Conservation (phyloP, 345 rosid genomes). For the Citrus glauca region DNA sequence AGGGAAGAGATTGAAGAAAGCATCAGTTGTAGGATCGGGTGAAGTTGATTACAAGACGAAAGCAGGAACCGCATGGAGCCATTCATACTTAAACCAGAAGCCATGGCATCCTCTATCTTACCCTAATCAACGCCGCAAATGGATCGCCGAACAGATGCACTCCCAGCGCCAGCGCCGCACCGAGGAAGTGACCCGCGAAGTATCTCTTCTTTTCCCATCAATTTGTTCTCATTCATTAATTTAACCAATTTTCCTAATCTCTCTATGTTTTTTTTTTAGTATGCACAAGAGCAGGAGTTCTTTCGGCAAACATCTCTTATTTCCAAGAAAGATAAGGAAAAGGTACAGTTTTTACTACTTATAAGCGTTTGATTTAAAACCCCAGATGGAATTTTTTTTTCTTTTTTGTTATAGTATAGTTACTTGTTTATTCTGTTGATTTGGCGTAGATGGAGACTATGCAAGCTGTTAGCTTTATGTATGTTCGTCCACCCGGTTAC, state of each 20-base stretch:
- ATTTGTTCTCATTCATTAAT: background rate
- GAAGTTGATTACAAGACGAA: constrained; percentile 95
- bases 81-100: constrained; percentile 90
- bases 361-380: background rate
- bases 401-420: background rate
- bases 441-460: constrained; percentile 62
- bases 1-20: constrained; percentile 66
- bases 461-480: constrained; percentile 99
- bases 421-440: constrained; percentile 2
- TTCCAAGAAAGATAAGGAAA: constrained; percentile 93
- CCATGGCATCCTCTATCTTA: constrained; percentile 99
- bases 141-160: constrained; percentile 96
- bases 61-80: constrained; percentile 98
- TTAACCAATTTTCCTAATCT: background rate
- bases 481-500: constrained; percentile 94
- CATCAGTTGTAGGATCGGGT: constrained; percentile 25
- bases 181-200: constrained; percentile 93
- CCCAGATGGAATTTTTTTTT: background rate
- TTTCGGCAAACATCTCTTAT: constrained; percentile 88
- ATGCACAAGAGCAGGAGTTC: constrained; percentile 98
- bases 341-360: constrained; percentile 33
- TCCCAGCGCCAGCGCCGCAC: constrained; percentile 66
- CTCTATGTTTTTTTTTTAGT: constrained; percentile 32
- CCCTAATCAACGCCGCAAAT: constrained; percentile 97
- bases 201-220: constrained; percentile 7